These are phyloP conservation scores for Agrocybe praecox DNA, from an alignment of 768 basidiomycete genomes.

Conservation along the genomic window DNA sequence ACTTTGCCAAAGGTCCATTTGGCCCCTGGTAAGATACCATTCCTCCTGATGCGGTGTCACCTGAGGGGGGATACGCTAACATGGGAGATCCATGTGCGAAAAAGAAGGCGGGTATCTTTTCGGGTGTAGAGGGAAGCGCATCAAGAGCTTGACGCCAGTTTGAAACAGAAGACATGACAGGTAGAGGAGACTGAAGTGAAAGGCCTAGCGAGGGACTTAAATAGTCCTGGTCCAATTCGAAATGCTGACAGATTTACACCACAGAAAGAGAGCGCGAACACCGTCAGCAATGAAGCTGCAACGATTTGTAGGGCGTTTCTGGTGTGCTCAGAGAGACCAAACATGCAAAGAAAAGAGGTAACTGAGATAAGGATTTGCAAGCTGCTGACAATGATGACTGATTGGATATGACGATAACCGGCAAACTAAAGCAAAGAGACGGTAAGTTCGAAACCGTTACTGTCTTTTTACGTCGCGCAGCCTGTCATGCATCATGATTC, in stretches of 20 bases:
- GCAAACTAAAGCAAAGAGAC: background rate
- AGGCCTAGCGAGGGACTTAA: constrained; percentile 7
- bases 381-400: background rate
- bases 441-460: too few species aligned
- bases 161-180: constrained; percentile 11
- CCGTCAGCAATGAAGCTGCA: constrained; percentile 13
- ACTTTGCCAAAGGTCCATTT: constrained; percentile 54
- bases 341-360: constrained; percentile 5
- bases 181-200: constrained; percentile 1
- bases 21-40: constrained; percentile 42
- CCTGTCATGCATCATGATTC: too few species aligned
- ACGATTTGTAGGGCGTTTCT: constrained; percentile 4
- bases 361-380: constrained; percentile 5
- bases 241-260: constrained; percentile 12
- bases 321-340: background rate
- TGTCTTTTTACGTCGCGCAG: too few species aligned
- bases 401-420: background rate
- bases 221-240: constrained; percentile 1
- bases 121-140: constrained; percentile 53
- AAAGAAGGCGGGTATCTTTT: constrained; percentile 76
- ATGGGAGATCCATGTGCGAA: constrained; percentile 72
- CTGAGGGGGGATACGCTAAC: constrained; percentile 39
- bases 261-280: constrained; percentile 15
- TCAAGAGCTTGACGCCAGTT: constrained; percentile 41
- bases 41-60: constrained; percentile 13